Evolutionary conservation across 768 basidiomycete species (phyloP).

Genomic region (Hygrophorus pudorinus): DNA sequence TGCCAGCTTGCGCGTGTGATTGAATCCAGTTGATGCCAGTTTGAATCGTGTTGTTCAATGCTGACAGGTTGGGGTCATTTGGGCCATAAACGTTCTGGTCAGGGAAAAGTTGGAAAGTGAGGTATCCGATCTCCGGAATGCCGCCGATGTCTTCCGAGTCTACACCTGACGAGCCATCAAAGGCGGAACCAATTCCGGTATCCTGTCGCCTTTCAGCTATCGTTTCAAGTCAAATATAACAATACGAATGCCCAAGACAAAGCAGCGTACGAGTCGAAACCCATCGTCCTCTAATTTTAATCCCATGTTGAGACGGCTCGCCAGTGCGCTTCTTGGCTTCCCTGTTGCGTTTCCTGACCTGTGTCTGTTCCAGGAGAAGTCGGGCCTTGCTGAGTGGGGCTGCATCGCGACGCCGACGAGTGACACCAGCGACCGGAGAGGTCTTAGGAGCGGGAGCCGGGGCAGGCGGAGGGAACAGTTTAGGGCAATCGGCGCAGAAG

Average conservation of each 20-base stretch:
- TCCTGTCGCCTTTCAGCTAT: slow-evolving; percentile 40
- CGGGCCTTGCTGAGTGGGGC: slow-evolving; percentile 33
- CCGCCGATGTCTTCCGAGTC: slow-evolving; percentile 56
- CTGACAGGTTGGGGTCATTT: slow-evolving; percentile 35
- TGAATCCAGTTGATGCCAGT: slow-evolving; percentile 46
- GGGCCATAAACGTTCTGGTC: slow-evolving; percentile 50
- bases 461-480: slow-evolving; percentile 35
- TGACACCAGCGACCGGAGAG: slow-evolving; percentile 27
- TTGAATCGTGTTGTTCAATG: slow-evolving; percentile 41
- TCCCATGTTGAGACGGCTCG: background rate
- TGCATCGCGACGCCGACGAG: slow-evolving; percentile 23
- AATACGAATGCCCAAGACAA: background rate
- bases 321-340: background rate
- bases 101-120: slow-evolving; percentile 57
- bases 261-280: background rate
- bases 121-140: slow-evolving; percentile 47
- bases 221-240: slow-evolving; percentile 5
- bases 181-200: slow-evolving; percentile 35
- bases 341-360: slow-evolving; percentile 10
- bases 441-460: slow-evolving; percentile 28
- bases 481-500: slow-evolving; percentile 45
- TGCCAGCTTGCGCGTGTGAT: slow-evolving; percentile 32
- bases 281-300: slow-evolving; percentile 1
- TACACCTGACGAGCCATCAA: slow-evolving; percentile 56
- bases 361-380: slow-evolving; percentile 38